Conservation (phyloP, 306 rosid species). For the Argentina anserina region DNA sequence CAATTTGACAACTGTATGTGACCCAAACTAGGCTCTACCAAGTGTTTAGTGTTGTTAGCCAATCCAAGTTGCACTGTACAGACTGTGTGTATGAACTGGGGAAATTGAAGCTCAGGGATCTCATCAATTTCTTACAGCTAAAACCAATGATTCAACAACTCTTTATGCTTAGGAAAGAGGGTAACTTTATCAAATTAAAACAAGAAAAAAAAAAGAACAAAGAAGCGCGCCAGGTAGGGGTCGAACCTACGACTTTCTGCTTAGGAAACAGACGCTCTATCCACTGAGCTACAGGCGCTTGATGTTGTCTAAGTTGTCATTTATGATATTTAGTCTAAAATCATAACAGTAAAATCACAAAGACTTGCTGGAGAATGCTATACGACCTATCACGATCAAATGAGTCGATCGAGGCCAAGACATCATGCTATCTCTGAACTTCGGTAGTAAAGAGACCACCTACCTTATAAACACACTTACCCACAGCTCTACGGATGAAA, state of each 20-base stretch:
- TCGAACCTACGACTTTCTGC: slow-evolving; percentile 7
- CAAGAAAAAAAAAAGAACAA: background rate
- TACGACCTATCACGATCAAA: background rate
- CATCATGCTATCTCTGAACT: background rate
- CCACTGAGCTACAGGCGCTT: slow-evolving; percentile 14
- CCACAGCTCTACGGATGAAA: background rate
- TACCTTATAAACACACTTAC: background rate
- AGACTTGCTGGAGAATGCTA: background rate
- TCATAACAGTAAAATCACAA: too few relatives aligned
- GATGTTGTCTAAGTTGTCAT: fast-evolving
- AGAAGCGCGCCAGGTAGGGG: background rate
- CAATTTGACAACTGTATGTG: background rate
- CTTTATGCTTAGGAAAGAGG: too few relatives aligned
- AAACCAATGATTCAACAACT: too few relatives aligned
- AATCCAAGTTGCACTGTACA: background rate
- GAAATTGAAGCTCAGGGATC: background rate
- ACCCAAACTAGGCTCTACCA: background rate
- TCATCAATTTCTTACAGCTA: background rate
- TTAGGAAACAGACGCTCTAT: slow-evolving; percentile 10
- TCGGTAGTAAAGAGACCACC: background rate
- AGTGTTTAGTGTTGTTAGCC: background rate
- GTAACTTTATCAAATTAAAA: too few relatives aligned
- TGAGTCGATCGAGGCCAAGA: background rate
- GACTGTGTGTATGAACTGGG: background rate
- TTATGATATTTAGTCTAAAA: too few relatives aligned